Evolutionary conservation across 148 eudicot species (phyloP).

Genomic region (Diospyros kaki): DNA sequence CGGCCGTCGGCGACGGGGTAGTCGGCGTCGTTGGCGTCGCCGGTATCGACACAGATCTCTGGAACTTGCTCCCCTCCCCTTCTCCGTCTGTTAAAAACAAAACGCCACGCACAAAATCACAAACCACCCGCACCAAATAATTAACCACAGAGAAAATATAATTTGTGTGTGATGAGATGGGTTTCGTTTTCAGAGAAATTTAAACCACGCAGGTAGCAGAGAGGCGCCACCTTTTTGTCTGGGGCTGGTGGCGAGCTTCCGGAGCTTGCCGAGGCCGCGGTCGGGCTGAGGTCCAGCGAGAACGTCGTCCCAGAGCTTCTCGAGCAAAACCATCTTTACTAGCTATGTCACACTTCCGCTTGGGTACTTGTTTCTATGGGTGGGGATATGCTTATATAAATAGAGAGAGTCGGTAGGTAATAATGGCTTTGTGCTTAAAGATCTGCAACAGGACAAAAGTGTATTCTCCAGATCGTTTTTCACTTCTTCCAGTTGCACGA

Average conservation of each 20-base stretch:
- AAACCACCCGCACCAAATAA: no score
- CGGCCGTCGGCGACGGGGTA: slow-evolving; percentile 37
- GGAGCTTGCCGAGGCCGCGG: slow-evolving; percentile 57
- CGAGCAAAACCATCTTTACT: slow-evolving; percentile 44
- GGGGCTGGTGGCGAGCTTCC: slow-evolving; percentile 26
- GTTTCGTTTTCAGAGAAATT: background rate
- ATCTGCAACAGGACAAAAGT: slow-evolving; percentile 2
- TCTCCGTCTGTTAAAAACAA: slow-evolving; percentile 12
- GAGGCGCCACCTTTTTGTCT: slow-evolving; percentile 13
- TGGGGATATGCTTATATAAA: background rate
- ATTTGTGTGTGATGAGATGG: no score
- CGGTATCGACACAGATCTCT: slow-evolving; percentile 58
- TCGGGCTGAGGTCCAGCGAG: slow-evolving; percentile 66
- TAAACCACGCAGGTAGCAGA: background rate
- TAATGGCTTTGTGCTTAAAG: slow-evolving; percentile 5
- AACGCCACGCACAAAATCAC: background rate
- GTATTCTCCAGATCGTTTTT: background rate
- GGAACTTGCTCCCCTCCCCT: slow-evolving; percentile 31
- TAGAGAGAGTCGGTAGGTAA: background rate
- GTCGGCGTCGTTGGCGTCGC: slow-evolving; percentile 47
- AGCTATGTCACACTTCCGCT: background rate
- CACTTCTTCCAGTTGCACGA: slow-evolving; percentile 11
- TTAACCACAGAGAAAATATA: background rate
- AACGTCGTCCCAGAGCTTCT: slow-evolving; percentile 77
- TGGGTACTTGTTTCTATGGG: background rate